Evolutionary conservation across 345 rosid genomes (phyloP), one percentile per base, ranked within the genome.

Genomic region (Salix koriyanagi): DNA sequence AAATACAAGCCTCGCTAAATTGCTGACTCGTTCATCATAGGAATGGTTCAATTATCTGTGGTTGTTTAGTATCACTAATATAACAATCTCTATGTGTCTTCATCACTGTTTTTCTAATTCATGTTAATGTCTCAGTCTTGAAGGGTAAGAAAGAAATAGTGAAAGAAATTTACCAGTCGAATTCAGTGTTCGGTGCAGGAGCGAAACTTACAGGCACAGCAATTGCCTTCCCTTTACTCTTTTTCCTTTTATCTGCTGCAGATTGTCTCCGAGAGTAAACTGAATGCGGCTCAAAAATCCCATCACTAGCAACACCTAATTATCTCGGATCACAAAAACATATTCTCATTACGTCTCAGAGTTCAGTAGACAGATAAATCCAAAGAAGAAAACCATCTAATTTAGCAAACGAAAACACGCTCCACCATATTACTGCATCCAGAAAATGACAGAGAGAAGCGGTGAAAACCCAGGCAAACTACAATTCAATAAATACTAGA

Each of bases 221-320:
- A 64, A 84, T 42, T 67, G 75, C 80, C 79, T 83, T 82, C 58
- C 71, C 85, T 77, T 83, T 86, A 75, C 36, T 69, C 86, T 79
- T 41, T 12, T 41, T 86, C 73, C 79, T 77, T 48, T 68, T 86
- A 58, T 65, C 73, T 42, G 85, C 75, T 18, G 58, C n/a, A 64
- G 81, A 54, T 56, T 76, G 78, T 77, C 83, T 83, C 79, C 86
- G 66, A 26, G 77, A 62, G 83, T 85, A 85, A 76, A 87, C 83
- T 0, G 90, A 77, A 72, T 67, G n/a, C 21, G 86, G 88, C 86
- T 80, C 87, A 13, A 48, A 48, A 62, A 60, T 23, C 56, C 67
- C 60, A 65, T 5, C 25, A 58, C 46, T 21, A 26, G 39, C 58
- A 54, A 16, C 13, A 66, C 65, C 81, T 78, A 54, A 37, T n/a